Evolutionary conservation across 139 green algal species (phyloP), one percentile per base, ranked within the genome.

Genomic region (Yamagishiella unicocca): DNA sequence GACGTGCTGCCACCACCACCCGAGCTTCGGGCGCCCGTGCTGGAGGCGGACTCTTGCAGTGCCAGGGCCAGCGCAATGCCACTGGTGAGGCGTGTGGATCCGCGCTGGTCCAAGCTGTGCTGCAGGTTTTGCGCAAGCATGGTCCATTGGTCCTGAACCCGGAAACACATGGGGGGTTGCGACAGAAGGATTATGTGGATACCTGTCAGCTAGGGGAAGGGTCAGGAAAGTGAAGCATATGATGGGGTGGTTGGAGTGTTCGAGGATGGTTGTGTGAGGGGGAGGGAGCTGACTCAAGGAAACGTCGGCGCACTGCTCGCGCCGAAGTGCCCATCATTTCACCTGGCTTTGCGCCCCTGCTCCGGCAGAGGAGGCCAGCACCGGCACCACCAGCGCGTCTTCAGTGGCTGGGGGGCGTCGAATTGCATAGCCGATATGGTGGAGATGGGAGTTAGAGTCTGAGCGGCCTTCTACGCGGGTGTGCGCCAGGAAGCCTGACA

Each of bases 61-160:
- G 70, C n/a, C 38, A 71, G 43, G 53, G 46, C 55, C 42, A 86
- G 35, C 25, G 80, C 58, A 12, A 88, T 17, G 19, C 74, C 37
- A 10, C 61, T 35, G 22, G 35, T 17, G 37, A 87, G 82, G 2
- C 53, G 9, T 21, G 64, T 74, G 0, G 50, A 33, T 0, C 74
- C 82, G 3, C 75, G n/a, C 24, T 27, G 31, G 38, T 91, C 82
- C 24, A 91, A 54, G 29, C 45, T n/a, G 33, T 50, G 53, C n/a
- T 67, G 62, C 7, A 86, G 35, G 37, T 33, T 78, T 40, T 55
- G 70, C 12, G 54, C 22, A 33, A 78, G 70, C 27, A 8, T 8
- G 50, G 50, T 17, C 50, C 12, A 17, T 58, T 17, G 50, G 14
- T 58, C 50, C 50, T 58, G n/a, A 58, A 25, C 14, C 14, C 14